Conservation (phyloP, 306 rosid species). For the Casuarina cunninghamiana region DNA sequence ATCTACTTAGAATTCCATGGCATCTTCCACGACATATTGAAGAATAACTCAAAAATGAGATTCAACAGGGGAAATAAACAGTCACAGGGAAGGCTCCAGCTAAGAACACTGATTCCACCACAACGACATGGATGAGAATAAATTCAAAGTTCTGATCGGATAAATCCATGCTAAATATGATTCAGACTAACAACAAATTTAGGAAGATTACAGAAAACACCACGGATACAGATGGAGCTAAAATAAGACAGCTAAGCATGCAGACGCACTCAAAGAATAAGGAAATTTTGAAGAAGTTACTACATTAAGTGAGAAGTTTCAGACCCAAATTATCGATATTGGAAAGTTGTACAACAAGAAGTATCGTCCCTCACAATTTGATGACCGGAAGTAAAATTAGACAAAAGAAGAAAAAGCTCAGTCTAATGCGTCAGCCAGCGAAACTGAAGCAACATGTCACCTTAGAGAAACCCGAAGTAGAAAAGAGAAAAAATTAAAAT, state of each 20-base stretch:
- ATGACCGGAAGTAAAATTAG: neutral
- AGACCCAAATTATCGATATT: neutral
- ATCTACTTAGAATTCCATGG: slow-evolving; percentile 21
- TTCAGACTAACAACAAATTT: neutral
- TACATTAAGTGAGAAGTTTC: neutral
- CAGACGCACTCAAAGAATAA: neutral
- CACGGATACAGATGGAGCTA: neutral
- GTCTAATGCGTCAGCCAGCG: neutral
- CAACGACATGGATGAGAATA: neutral
- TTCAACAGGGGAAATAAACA: neutral
- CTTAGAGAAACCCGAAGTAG: neutral
- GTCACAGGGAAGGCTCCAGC: neutral
- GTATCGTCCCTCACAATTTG: too few relatives aligned
- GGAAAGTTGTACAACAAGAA: neutral
- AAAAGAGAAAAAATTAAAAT: neutral
- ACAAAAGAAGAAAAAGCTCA: neutral
- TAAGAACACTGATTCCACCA: neutral
- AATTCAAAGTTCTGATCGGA: neutral
- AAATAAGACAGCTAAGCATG: neutral
- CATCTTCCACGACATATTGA: slow-evolving; percentile 2
- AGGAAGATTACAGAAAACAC: neutral
- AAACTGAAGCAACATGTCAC: neutral
- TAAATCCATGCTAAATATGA: neutral
- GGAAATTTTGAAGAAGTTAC: neutral
- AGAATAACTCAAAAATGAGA: neutral